Base-by-base conservation (phyloP, 306 rosid species). In the Pyrus betulifolia region DNA sequence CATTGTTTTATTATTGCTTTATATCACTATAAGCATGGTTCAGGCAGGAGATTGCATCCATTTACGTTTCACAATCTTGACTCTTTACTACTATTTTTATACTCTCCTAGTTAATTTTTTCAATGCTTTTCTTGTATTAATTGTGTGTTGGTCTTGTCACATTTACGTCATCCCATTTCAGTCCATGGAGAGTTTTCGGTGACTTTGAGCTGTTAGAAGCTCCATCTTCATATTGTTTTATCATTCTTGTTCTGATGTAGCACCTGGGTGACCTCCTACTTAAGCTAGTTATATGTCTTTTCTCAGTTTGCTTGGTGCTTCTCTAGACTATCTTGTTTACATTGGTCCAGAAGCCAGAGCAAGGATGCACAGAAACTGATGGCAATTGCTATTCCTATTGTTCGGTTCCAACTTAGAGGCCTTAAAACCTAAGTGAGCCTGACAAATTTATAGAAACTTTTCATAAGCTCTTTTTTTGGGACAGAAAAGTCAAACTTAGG, bases 1-100 rank as follows among this genome's bases (percentile, higher is more conserved):
- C 76, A 61, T 74, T 66, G 42, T 72, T 74, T 65, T 64, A 82
- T 69, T 52, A 70, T 35, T 66, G 69, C 46, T 80, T 79, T 62
- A 71, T 55, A 42, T n/a, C 55, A 19, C 45, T 23, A 19, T 23
- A 23, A 49, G 18, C 67, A 23, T 40, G 22, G 46, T 42, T 40
- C 11, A 21, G 71, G 55, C 71, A 52, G 63, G 23, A 2, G 23
- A 8, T 25, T 8, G 35, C 8, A 8, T n/a, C 33, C 57, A n/a
- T 44, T 44, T 19, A 25, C 33, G 9, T 44, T 68, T 13, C 55
- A 68, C 28, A 17, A 42, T 42, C 40, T 21, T 31, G 18, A 35
- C 27, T 66, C 17, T 15, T 19, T 31, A 17, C 57, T 68, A 19
- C 55, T 44, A 42, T 23, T 68, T 68, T 22, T 68, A 22, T 68